Percentiles rank a stretch among this genome's conserved stretches.
Conservation (phyloP, 2,329 filamentous ascomycete genomes). For the Fusarium sp. region DNA sequence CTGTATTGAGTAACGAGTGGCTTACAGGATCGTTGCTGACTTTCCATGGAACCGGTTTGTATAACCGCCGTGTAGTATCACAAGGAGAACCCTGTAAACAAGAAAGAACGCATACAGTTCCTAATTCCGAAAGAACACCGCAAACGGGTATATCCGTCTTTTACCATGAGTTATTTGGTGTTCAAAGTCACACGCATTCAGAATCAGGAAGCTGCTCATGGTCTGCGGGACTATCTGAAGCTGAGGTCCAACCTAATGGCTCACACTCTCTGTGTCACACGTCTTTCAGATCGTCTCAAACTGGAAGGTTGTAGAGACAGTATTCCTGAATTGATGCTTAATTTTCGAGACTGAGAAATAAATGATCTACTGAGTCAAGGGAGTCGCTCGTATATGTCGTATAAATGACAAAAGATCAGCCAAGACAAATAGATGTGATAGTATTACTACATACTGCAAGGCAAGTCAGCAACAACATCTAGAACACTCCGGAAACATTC, state of each 20-base stretch:
- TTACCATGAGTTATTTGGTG: neutral
- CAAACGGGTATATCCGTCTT: neutral
- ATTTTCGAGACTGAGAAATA: neutral
- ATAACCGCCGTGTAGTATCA: neutral
- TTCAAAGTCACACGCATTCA: neutral
- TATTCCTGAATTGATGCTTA: neutral
- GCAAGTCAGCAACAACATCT: neutral
- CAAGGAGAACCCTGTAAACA: neutral
- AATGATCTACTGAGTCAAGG: neutral
- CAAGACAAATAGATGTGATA: neutral
- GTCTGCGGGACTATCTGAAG: neutral
- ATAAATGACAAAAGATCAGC: neutral
- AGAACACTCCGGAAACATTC: neutral
- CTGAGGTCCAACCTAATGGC: neutral
- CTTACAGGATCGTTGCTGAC: neutral
- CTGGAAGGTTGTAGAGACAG: neutral
- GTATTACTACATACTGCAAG: conserved; percentile 5
- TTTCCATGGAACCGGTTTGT: neutral
- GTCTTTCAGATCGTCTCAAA: no score
- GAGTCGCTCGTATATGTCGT: neutral
- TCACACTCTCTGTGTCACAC: neutral
- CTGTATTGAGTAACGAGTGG: neutral
- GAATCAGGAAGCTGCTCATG: neutral
- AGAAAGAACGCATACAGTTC: neutral
- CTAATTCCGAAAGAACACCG: neutral